Percentiles rank a stretch among this genome's conserved stretches.
Evolutionary conservation across 306 rosid species (phyloP).

Genomic region (Pueraria montana): DNA sequence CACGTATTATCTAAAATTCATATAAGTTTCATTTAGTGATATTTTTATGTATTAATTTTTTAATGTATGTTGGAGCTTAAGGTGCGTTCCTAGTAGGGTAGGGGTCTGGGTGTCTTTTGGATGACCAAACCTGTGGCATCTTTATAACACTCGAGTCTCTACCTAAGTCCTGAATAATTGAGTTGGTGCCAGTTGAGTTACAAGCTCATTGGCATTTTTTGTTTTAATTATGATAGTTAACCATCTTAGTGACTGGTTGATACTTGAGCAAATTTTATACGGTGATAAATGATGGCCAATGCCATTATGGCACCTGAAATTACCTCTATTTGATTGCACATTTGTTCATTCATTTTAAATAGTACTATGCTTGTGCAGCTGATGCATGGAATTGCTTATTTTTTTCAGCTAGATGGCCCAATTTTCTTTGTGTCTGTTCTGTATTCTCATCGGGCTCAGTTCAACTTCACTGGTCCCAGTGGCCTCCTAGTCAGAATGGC

Average conservation of each 20-base stretch:
- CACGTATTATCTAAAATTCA: not conserved
- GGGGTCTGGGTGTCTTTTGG: constrained; percentile 18
- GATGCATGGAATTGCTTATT: constrained; percentile 50
- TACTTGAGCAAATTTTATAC: not conserved
- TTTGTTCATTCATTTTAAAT: constrained; percentile 31
- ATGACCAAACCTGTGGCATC: not conserved
- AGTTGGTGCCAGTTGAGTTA: not conserved
- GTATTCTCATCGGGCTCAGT: constrained; percentile 98
- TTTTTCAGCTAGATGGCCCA: constrained; percentile 97
- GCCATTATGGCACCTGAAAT: constrained; percentile 2
- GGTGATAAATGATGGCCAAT: not conserved
- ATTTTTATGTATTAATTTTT: too few relatives aligned
- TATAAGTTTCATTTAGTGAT: too few relatives aligned
- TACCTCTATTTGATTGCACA: constrained; percentile 17
- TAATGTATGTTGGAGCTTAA: too few relatives aligned
- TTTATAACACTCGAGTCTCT: not conserved
- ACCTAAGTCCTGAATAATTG: not conserved
- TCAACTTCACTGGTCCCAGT: constrained; percentile 98
- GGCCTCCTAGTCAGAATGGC: constrained; percentile 87
- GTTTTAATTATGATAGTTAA: not conserved
- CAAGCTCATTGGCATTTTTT: not conserved
- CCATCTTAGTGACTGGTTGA: constrained; percentile 11
- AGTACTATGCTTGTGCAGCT: constrained; percentile 43
- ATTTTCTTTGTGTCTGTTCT: constrained; percentile 91
- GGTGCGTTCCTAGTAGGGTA: too few relatives aligned